Evolutionary conservation across 768 basidiomycete genomes (phyloP).

Genomic region (Leucosporidium creatinivorum): DNA sequence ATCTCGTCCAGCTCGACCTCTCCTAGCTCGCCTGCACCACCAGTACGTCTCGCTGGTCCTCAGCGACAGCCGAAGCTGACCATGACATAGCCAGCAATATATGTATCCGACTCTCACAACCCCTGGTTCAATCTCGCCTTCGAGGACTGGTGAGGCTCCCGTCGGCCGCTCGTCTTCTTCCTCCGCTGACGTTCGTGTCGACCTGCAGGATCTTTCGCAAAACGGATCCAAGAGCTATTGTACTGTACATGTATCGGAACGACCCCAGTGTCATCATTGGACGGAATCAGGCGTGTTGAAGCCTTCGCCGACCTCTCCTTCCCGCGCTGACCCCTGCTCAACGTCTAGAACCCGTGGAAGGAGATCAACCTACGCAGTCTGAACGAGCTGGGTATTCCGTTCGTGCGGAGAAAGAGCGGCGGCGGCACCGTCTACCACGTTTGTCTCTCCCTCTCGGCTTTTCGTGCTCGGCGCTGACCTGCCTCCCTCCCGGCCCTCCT

Average conservation of each 20-base stretch:
- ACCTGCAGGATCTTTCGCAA: conserved; percentile 66
- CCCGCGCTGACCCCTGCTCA: not conserved
- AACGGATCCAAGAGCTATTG: conserved; percentile 56
- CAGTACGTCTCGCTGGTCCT: not conserved
- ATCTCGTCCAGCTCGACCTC: not conserved
- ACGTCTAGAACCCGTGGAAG: conserved; percentile 88
- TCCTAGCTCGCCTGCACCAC: not conserved
- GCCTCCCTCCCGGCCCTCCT: not conserved
- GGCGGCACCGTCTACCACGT: conserved; percentile 97
- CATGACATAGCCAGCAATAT: conserved; percentile 31
- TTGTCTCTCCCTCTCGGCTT: conserved; percentile 38
- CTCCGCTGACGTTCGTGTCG: conserved; percentile 30
- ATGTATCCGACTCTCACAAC: conserved; percentile 64
- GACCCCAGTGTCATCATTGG: conserved; percentile 85
- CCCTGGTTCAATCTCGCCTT: conserved; percentile 84
- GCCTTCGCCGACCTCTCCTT: not conserved
- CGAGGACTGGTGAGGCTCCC: conserved; percentile 71
- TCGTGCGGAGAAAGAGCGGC: conserved; percentile 78
- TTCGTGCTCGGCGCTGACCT: not conserved
- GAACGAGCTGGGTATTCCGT: conserved; percentile 53
- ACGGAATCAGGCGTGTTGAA: conserved; percentile 56
- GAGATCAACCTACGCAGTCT: conserved; percentile 73
- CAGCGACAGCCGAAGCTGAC: not conserved
- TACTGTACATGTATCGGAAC: conserved; percentile 82
- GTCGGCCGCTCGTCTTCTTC: not conserved